These are phyloP conservation scores for Carex cristatella DNA, from an alignment of 176 grass and related monocot species.

Conservation along the genomic window DNA sequence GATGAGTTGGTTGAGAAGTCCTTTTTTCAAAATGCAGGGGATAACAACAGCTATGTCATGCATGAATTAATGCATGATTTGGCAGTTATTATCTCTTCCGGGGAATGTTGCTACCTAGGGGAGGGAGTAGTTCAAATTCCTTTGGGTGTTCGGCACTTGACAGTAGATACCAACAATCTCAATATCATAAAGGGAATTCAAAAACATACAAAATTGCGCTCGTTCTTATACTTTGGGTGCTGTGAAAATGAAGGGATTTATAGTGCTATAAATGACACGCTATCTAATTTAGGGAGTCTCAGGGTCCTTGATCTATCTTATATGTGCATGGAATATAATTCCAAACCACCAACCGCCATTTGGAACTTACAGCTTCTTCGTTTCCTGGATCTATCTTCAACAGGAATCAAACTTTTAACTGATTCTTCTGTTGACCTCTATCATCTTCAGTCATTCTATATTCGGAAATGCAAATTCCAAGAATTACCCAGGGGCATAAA, in stretches of 20 bases:
- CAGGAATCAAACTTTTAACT: slow-evolving; percentile 22
- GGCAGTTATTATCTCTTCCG: slow-evolving; percentile 31
- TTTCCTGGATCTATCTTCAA: slow-evolving; percentile 39
- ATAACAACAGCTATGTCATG: slow-evolving; percentile 31
- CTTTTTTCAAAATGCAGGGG: slow-evolving; percentile 32
- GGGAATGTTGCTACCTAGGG: slow-evolving; percentile 32
- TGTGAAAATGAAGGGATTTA: not conserved
- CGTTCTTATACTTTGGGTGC: slow-evolving; percentile 30
- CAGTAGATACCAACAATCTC: slow-evolving; percentile 25
- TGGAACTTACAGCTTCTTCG: slow-evolving; percentile 35
- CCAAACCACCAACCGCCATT: slow-evolving; percentile 14
- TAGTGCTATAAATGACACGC: slow-evolving; percentile 17
- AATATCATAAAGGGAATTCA: not conserved
- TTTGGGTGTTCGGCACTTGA: slow-evolving; percentile 29
- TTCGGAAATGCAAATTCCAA: slow-evolving; percentile 10
- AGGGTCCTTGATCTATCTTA: slow-evolving; percentile 36
- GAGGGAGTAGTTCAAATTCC: slow-evolving; percentile 21
- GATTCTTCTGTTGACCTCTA: slow-evolving; percentile 27
- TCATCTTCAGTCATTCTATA: slow-evolving; percentile 42
- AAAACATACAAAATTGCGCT: slow-evolving; percentile 29
- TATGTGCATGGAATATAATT: slow-evolving; percentile 7
- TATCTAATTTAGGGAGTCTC: slow-evolving; percentile 27
- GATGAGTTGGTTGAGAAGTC: slow-evolving; percentile 37
- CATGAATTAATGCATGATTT: slow-evolving; percentile 54
- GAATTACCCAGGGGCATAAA: slow-evolving; percentile 8